These are phyloP conservation scores for Talaromyces sp. DNA, from an alignment of 2,329 filamentous ascomycete species.

Conservation along the genomic window DNA sequence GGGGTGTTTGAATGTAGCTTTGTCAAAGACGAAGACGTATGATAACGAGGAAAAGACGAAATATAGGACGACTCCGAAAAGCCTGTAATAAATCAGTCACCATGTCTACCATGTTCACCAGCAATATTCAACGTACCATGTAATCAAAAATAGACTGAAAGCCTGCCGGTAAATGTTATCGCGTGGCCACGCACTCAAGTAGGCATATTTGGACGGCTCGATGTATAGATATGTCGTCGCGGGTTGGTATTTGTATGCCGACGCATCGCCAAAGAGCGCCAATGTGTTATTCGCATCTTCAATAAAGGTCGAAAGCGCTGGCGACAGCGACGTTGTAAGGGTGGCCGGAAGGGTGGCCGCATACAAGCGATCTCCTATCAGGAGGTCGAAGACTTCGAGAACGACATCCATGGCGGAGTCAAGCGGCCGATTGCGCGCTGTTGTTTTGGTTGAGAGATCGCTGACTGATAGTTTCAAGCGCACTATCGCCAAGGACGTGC, in stretches of 20 bases:
- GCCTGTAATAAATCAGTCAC: constrained; percentile 51
- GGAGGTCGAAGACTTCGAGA: constrained; percentile 80
- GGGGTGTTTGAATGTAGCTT: constrained; percentile 81
- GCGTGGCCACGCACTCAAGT: constrained; percentile 71
- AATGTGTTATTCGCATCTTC: constrained; percentile 57
- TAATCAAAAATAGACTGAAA: constrained; percentile 75
- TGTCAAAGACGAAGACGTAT: constrained; percentile 88
- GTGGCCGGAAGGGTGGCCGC: constrained; percentile 65
- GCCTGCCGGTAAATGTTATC: constrained; percentile 76
- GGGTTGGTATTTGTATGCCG: constrained; percentile 61
- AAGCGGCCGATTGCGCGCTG: neutral
- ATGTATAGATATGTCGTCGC: constrained; percentile 69
- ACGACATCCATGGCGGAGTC: constrained; percentile 77
- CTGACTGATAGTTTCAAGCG: neutral
- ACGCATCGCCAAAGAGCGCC: constrained; percentile 54
- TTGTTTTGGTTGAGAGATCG: too few species aligned
- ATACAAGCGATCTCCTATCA: constrained; percentile 76
- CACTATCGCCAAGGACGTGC: neutral
- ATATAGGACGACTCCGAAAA: constrained; percentile 83
- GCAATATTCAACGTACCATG: constrained; percentile 60
- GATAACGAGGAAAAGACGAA: constrained; percentile 80
- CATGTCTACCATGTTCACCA: neutral
- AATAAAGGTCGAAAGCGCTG: constrained; percentile 51
- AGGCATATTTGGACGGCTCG: constrained; percentile 72
- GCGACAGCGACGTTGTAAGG: constrained; percentile 52